A percentile compares a stretch with the other conserved stretches of the same genome.
Conservation (phyloP, 1,284 basidiomycete species). For the Trichosporon ovoides region DNA sequence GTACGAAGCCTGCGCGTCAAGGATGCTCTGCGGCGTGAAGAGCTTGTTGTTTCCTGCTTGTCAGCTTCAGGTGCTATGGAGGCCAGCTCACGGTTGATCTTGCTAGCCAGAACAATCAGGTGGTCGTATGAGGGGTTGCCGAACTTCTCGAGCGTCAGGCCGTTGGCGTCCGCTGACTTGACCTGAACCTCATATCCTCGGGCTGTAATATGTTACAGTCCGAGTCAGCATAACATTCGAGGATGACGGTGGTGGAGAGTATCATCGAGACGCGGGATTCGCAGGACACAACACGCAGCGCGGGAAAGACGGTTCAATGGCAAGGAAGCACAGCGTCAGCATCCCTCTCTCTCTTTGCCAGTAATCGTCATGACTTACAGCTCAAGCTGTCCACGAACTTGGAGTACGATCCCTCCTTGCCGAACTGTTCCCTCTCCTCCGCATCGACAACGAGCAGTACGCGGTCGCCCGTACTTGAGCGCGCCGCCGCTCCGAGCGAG, state of each 20-base stretch:
- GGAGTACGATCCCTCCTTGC: constrained; percentile 53
- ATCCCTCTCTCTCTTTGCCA: too few species aligned
- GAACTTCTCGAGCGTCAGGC: constrained; percentile 57
- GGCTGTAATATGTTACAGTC: too few species aligned
- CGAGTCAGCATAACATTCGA: too few species aligned
- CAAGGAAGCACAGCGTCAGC: too few species aligned
- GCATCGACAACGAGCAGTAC: constrained; percentile 78
- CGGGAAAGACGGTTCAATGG: too few species aligned
- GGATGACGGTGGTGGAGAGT: neutral
- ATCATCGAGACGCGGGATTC: too few species aligned
- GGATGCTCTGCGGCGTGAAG: constrained; percentile 75
- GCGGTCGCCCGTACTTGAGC: constrained; percentile 73
- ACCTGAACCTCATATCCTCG: neutral
- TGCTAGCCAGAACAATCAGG: constrained; percentile 74
- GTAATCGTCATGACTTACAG: too few species aligned
- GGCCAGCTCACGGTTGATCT: constrained; percentile 71
- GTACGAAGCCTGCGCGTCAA: constrained; percentile 61
- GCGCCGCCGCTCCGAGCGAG: constrained; percentile 50
- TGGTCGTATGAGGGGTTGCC: constrained; percentile 73
- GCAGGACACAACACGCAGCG: too few species aligned
- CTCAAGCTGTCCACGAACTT: constrained; percentile 72
- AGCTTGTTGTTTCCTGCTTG: constrained; percentile 38
- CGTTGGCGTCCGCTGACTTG: neutral
- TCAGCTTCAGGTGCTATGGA: neutral
- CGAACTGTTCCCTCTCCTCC: constrained; percentile 55